Percentiles rank a stretch among this genome's conserved stretches.
These are phyloP conservation scores for Ceriops tagal DNA, from an alignment of 345 rosid species.

Conservation along the genomic window DNA sequence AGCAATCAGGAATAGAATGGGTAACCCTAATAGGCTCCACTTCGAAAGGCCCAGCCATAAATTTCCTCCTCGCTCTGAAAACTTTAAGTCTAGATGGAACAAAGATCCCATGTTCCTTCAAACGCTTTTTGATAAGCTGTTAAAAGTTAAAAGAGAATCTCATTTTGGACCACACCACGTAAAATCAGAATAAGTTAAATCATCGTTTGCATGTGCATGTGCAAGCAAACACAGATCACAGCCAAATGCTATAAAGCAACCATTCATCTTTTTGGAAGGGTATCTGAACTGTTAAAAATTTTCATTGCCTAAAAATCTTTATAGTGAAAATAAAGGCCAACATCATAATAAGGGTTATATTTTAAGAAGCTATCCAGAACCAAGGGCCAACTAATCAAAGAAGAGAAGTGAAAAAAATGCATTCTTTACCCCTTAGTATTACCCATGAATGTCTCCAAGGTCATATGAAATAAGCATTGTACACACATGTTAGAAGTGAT, in stretches of 20 bases:
- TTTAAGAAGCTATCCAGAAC: no score
- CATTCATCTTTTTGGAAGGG: background rate
- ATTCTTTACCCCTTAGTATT: background rate
- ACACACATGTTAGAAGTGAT: background rate
- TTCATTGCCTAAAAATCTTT: no score
- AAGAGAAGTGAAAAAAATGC: background rate
- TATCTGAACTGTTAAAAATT: no score
- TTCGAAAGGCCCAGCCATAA: conserved; percentile 96
- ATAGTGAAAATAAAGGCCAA: no score
- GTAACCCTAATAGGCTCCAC: conserved; percentile 93
- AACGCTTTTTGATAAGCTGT: conserved; percentile 88
- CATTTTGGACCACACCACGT: background rate
- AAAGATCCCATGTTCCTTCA: conserved; percentile 93
- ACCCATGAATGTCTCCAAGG: background rate
- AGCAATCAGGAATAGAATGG: conserved; percentile 98
- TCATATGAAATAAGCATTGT: background rate
- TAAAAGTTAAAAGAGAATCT: conserved; percentile 10
- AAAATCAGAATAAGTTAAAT: background rate
- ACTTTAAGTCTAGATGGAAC: conserved; percentile 84
- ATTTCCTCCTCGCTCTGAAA: conserved; percentile 62
- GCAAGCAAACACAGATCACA: background rate
- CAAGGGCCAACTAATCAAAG: no score
- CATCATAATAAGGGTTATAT: no score
- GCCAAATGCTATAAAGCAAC: background rate
- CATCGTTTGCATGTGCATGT: background rate